These are phyloP conservation scores for Aspergillus homomorphus DNA, from an alignment of 495 filamentous ascomycete species.

Conservation along the genomic window DNA sequence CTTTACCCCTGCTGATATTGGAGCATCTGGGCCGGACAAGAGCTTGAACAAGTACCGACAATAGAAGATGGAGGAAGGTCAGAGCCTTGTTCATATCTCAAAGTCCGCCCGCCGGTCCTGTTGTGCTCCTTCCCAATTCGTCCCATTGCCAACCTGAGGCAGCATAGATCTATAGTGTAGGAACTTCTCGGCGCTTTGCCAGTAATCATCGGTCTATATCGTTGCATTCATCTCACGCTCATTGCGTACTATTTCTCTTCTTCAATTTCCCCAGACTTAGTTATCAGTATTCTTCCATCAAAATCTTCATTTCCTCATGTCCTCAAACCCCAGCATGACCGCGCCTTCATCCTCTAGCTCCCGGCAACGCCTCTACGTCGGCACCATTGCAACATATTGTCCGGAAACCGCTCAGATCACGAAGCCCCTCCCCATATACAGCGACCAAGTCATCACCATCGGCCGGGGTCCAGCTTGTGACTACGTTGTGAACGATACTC, in stretches of 20 bases:
- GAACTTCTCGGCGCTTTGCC: no score
- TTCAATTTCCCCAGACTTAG: background rate
- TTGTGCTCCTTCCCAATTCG: background rate
- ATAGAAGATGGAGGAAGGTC: no score
- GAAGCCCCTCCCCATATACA: constrained; percentile 23
- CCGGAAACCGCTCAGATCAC: constrained; percentile 9
- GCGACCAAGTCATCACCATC: constrained; percentile 33
- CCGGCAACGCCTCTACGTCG: constrained; percentile 15
- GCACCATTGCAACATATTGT: constrained; percentile 26
- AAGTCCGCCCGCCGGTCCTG: no score
- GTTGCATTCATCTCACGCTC: background rate
- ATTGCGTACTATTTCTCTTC: background rate
- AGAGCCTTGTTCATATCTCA: no score
- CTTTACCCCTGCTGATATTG: no score
- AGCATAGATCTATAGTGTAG: background rate
- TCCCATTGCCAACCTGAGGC: background rate
- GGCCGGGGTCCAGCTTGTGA: constrained; percentile 40
- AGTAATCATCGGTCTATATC: background rate
- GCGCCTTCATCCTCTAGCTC: background rate
- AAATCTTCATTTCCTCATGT: background rate
- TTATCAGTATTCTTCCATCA: background rate
- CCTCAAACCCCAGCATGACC: background rate
- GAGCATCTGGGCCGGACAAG: no score
- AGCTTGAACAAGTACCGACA: no score
- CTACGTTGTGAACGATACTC: constrained; percentile 37